Base-by-base conservation (phyloP, 768 basidiomycete species). In the Porphyrellus cyaneotinctus region DNA sequence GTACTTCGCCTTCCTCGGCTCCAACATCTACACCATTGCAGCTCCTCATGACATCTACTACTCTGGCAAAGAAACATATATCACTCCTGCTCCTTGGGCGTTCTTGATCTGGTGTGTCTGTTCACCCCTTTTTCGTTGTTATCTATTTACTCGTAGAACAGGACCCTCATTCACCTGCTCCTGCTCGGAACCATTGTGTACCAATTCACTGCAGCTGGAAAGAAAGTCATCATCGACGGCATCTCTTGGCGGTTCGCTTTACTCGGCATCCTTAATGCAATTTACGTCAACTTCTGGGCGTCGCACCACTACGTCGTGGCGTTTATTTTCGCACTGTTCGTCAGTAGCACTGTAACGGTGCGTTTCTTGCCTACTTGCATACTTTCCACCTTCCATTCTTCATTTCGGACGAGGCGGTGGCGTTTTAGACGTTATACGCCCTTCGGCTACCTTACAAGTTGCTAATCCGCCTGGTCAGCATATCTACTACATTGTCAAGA, bases 401-500 rank as follows among this genome's bases (percentile, higher is more conserved):
- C 47, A 43, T 63, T 54, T 60, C 14, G 49, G 26, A 26, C 23
- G 39, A 49, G 18, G 44, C 32, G 47, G 28, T 10, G 41, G 49
- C 45, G 10, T 51, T 47, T 44, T 47, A 37, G 45, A 54, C 32
- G 49, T 15, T 18, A 39, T 20, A 30, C 37, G 49, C 23, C 23
- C 6, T 22, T 37, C 20, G 14, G 15, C 53, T 56, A 51, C 49
- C 50, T 52, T 46, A 46, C 36, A 12, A 35, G 38, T 48, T 51
- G 15, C 60, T 66, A 28, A 66, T 50, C 14, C 26, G 17, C 32
- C 32, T 54, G 49, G 45, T 31, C 35, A 87, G 79, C 92, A 95
- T 70, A 90, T 95, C 68, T 97, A 98, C 75, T 97, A 95, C 67
- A 75, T 90, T 53, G 87, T 97, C 66, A 95, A 95, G 79, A 91